Conservation (phyloP, 2,329 filamentous ascomycete genomes). For the Phialocephala sp. region DNA sequence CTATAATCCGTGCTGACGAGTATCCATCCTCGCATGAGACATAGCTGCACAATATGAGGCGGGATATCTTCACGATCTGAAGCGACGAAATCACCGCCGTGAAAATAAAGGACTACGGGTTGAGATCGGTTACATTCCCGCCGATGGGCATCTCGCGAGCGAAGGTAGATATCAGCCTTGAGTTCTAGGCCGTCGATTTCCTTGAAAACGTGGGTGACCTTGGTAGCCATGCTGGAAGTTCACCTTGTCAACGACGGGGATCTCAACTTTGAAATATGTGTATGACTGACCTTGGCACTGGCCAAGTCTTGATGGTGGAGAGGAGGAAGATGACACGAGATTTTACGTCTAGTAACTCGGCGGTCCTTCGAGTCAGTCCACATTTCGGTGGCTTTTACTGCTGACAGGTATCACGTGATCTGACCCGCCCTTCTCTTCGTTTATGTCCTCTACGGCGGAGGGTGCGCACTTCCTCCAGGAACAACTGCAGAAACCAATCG, state of each 20-base stretch:
- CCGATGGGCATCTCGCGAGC: background rate
- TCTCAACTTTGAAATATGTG: background rate
- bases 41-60: conserved; percentile 19
- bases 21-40: conserved; percentile 19
- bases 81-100: conserved; percentile 20
- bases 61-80: conserved; percentile 17
- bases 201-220: conserved; percentile 11
- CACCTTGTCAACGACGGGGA: background rate
- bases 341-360: background rate
- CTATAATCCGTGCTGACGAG: conserved; percentile 21
- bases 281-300: background rate
- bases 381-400: background rate
- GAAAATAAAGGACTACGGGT: conserved; percentile 23
- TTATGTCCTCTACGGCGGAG: background rate
- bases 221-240: conserved; percentile 11
- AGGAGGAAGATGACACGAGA: background rate
- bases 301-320: background rate
- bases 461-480: background rate
- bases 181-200: conserved; percentile 5
- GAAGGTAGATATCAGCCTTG: conserved; percentile 22
- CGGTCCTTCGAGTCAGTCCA: background rate
- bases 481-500: background rate
- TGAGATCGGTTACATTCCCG: background rate
- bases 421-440: background rate
- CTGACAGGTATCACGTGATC: background rate